phyloP scores from a whole-genome alignment of 352 stramenopile genomes.

The Pythium dissotocum region DNA sequence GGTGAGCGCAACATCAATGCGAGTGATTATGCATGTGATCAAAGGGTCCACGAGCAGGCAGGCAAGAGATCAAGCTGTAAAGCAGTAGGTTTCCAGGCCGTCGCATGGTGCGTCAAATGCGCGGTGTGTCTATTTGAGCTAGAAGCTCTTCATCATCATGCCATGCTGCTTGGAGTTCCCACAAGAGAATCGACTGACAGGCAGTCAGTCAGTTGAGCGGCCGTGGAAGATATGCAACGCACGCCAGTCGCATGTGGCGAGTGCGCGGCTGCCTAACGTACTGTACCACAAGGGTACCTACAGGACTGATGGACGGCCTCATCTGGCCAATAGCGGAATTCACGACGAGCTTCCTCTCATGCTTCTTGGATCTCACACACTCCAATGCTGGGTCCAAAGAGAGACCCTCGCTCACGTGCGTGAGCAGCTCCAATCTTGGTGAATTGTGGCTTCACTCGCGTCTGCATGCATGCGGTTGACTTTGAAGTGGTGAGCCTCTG shows the following conservation, averaged over 20 bases:
- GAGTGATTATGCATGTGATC: background rate
- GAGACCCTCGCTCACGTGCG: background rate
- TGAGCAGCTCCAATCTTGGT: background rate
- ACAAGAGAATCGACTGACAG: background rate
- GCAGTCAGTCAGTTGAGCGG: background rate
- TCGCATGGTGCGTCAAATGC: background rate
- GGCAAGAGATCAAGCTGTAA: background rate
- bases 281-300: background rate
- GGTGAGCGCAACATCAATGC: background rate
- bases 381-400: background rate
- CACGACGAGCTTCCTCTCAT: background rate
- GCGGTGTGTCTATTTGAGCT: background rate
- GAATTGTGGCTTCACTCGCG: background rate
- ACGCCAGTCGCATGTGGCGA: slow-evolving; percentile 3
- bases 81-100: background rate
- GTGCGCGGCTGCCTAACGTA: background rate
- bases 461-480: background rate
- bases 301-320: background rate
- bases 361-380: background rate
- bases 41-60: no score
- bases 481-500: background rate
- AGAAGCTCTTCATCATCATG: background rate
- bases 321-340: background rate
- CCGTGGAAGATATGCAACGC: background rate
- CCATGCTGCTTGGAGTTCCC: background rate